Evolutionary conservation across 805 yeast species (phyloP), one percentile per base, ranked within the genome.

Genomic region (Dipodascopsis uninucleata): DNA sequence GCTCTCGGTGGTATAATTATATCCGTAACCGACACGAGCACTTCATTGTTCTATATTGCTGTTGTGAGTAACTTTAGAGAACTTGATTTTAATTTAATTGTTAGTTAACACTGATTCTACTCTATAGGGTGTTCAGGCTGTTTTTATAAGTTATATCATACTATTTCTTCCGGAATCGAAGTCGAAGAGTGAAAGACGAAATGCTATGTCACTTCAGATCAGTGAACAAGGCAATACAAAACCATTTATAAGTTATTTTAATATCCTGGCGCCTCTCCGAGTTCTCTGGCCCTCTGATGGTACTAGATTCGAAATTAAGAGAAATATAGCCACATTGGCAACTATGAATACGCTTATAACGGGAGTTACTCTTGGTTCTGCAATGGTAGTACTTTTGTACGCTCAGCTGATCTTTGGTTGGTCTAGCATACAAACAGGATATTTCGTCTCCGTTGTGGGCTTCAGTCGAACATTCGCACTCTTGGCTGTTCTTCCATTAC

Each of bases 381-480:
- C 45, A 12, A 28, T 28, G 33, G 41, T 42, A 14, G 28, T 54
- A 17, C 32, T 62, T 39, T 41, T 63, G 21, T 61, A 57, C 34
- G 52, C 58, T 3, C 62, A 62, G 35, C 37, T 57, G 33, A 37
- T 37, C 31, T 62, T 60, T 45, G 45, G 58, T 18, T 63, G 65
- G 66, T 57, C 65, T 2, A 42, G 63, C 2, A 53, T 60, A 9
- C 56, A 57, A 41, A 57, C 60, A 2, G 62, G 65, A 7, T 59
- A 58, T 44, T 39, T 60, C 31, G 49, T 63, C 41, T 48, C 65
- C 16, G 12, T 61, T 20, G 22, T 51, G 21, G 62, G 64, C 1
- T 35, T 48, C 7, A 39, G 53, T 7, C 51, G 65, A 18, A 57
- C 55, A n/a, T 16, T 60, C 12, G 36, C 56, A 5, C 41, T 62